phyloP scores from a whole-genome alignment of 345 rosid genomes.

The Populus euphratica region DNA sequence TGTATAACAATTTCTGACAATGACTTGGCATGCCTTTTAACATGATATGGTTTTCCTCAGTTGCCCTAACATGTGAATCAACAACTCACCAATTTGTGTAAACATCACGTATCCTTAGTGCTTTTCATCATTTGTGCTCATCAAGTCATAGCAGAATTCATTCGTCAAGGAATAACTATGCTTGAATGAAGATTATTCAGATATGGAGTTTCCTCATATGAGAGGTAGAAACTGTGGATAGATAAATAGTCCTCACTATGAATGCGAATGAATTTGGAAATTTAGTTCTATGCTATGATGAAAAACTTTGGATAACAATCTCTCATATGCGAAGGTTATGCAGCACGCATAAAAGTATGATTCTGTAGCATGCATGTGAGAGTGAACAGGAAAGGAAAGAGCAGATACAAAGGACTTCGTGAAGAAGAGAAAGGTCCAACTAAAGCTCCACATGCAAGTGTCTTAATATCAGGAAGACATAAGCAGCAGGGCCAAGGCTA shows the following conservation, averaged over 20 bases:
- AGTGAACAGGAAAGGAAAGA: background rate
- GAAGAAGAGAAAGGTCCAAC: background rate
- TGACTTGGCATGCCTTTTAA: background rate
- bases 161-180: background rate
- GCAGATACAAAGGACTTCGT: background rate
- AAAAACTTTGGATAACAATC: background rate
- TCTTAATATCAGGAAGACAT: conserved; percentile 10
- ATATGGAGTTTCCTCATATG: background rate
- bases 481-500: conserved; percentile 22
- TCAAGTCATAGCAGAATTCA: background rate
- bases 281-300: background rate
- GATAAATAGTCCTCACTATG: background rate
- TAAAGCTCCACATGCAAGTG: conserved; percentile 15
- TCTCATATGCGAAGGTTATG: background rate
- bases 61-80: background rate
- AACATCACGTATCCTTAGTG: background rate
- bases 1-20: conserved; percentile 12
- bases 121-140: background rate
- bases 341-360: background rate
- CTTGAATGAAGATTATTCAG: background rate
- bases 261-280: background rate
- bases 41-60: background rate
- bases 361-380: background rate
- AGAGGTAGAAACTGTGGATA: background rate
- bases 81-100: background rate